Evolutionary conservation across 345 rosid genomes (phyloP), one percentile per base, ranked within the genome.

Genomic region (Hevea brasiliensis): DNA sequence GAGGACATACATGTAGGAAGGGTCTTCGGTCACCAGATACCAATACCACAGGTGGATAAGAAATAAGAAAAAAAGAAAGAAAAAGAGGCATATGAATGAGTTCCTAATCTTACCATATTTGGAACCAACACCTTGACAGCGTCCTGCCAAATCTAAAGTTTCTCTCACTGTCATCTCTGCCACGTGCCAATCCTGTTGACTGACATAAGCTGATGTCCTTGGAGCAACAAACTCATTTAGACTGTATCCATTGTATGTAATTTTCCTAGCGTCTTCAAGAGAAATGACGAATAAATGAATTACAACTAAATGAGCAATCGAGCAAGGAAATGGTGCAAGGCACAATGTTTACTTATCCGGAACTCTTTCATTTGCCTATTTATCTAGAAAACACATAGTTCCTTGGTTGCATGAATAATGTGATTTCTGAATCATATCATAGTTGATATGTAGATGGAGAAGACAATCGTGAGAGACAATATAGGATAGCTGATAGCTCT

Each of bases 141-240:
- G 77, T 72, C 97, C 98, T 35, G 97, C 91, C 80, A 95, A 88
- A 79, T 95, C 97, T 5, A 92, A 86, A 70, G 92, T 90, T 73
- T 95, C 96, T 60, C 92, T 72, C 53, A 95, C 97, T 40, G 97
- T 92, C 96, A 95, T 90, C 88, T 95, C 99, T n/a, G 98, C 88
- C 73, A 85, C 90, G 84, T 92, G 93, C 90, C 89, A 81, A 76
- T 94, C 99, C 66, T 90, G 96, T 82, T 95, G 99, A 84, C 98
- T 92, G 63, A 95, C 92, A 81, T 95, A 95, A 44, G 91, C 97
- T 23, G 98, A 85, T 23, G 99, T 92, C 80, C 98, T 87, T 53
- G 89, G 98, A 59, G 99, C 88, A 27, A 89, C 89, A 76, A 95
- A 90, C 87, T 95, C 98, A 7, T 85, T 80, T 41, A 92, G 81